phyloP scores from a whole-genome alignment of 345 rosid species.

The Mercurialis annua region DNA sequence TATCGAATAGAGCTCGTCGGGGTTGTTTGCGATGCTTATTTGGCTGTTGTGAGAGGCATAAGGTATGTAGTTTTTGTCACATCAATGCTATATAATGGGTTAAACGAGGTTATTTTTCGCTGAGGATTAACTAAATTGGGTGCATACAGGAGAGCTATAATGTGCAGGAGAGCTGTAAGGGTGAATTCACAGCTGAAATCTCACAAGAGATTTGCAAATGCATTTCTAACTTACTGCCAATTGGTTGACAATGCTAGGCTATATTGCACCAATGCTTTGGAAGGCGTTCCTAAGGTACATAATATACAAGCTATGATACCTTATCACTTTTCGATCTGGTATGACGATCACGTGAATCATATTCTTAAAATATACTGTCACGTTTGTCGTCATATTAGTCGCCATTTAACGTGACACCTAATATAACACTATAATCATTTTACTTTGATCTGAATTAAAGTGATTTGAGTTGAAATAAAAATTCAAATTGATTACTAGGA shows the following conservation, averaged over 20 bases:
- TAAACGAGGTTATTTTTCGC: neutral
- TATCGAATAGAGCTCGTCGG: slow-evolving; percentile 81
- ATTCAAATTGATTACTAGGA: too few species aligned
- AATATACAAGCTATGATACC: too few species aligned
- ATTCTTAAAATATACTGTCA: too few species aligned
- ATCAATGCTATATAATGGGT: neutral
- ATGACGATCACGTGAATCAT: too few species aligned
- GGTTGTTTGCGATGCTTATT: slow-evolving; percentile 86
- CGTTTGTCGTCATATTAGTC: too few species aligned
- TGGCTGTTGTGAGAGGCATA: slow-evolving; percentile 85
- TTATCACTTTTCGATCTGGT: too few species aligned
- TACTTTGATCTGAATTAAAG: too few species aligned
- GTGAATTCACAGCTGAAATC: slow-evolving; percentile 77
- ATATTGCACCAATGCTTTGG: slow-evolving; percentile 70
- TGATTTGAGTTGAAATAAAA: too few species aligned
- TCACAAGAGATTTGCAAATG: slow-evolving; percentile 82
- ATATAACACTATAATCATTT: too few species aligned
- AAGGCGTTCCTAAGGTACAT: slow-evolving; percentile 70
- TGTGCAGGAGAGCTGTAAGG: slow-evolving; percentile 74
- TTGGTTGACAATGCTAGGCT: slow-evolving; percentile 83
- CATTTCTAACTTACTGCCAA: slow-evolving; percentile 62
- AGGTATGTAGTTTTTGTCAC: slow-evolving; percentile 35
- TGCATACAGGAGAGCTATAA: slow-evolving; percentile 73
- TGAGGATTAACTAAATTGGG: neutral
- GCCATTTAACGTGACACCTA: too few species aligned